Evolutionary conservation across 768 basidiomycete species (phyloP).

Genomic region (Calvatia gigantea): DNA sequence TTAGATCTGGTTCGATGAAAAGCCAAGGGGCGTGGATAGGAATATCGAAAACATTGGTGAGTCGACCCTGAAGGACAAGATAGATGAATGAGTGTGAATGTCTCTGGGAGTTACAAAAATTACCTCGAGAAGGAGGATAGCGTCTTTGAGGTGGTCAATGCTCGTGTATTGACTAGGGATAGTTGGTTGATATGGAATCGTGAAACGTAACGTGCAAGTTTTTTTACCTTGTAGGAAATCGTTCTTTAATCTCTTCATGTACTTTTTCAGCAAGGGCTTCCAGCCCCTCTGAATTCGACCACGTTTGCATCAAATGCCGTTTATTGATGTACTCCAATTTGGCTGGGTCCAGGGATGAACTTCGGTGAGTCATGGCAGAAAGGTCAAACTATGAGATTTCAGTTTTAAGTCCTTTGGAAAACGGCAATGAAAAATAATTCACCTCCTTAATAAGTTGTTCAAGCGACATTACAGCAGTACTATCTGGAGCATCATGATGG

Average conservation of each 20-base stretch:
- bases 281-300: constrained; percentile 48
- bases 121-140: constrained; percentile 63
- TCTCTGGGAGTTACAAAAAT: background rate
- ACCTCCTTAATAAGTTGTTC: constrained; percentile 67
- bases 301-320: constrained; percentile 65
- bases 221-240: constrained; percentile 58
- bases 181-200: background rate
- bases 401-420: background rate
- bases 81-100: background rate
- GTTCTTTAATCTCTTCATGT: constrained; percentile 46
- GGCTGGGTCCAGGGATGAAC: constrained; percentile 71
- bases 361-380: constrained; percentile 71
- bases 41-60: constrained; percentile 70
- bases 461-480: constrained; percentile 58
- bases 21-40: constrained; percentile 68
- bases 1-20: constrained; percentile 67
- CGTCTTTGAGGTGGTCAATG: constrained; percentile 57
- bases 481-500: constrained; percentile 52
- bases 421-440: constrained; percentile 9
- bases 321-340: constrained; percentile 91
- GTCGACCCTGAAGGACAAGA: constrained; percentile 55
- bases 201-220: background rate
- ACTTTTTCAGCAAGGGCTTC: constrained; percentile 51
- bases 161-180: constrained; percentile 41
- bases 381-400: constrained; percentile 65